Evolutionary conservation across 805 yeast species (phyloP), one percentile per base, ranked within the genome.

Genomic region (Candida glaebosa): DNA sequence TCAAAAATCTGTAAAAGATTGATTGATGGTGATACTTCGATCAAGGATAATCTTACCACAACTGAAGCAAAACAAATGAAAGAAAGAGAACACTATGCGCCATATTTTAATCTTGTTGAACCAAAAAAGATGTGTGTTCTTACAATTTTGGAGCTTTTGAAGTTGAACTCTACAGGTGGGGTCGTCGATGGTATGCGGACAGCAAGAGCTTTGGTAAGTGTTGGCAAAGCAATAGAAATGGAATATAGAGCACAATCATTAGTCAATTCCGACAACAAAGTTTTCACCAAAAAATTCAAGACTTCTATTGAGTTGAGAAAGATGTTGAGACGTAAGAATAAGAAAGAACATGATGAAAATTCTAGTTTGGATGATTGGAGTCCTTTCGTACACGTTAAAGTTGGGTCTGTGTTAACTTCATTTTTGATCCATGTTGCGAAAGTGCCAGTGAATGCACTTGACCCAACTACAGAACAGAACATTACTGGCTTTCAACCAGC

Each of bases 401-500:
- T 93, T 18, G 98, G 98, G 2, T 84, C 96, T 1, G 75, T 84
- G 6, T 69, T 93, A 44, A 72, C 86, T 9, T 79, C 95, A 2
- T 69, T 84, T 50, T 63, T 93, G 41, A 71, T 91, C 54, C 85
- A 86, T 50, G 87, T 84, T 18, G 96, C 97, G 2, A 84, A 80
- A 52, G 84, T 91, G 9, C 75, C 80, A 18, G 96, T 90, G 2
- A 70, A 73, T 28, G 96, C 90, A 35, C 71, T 65, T 1, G 96
- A 91, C 57, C 97, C 97, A 2, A 71, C 79, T 2, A 82, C 95
- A 0, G 84, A 85, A 8, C 64, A 78, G 39, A 58, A 59, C 1
- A 83, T 86, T n/a, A 63, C 64, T 24, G 95, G 90, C 16, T 69
- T 75, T 31, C 91, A 89, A 5, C 96, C 97, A 2, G 98, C 98